Conservation (phyloP, 1,139 yeast genomes). For the Candida pseudocylindracea region DNA sequence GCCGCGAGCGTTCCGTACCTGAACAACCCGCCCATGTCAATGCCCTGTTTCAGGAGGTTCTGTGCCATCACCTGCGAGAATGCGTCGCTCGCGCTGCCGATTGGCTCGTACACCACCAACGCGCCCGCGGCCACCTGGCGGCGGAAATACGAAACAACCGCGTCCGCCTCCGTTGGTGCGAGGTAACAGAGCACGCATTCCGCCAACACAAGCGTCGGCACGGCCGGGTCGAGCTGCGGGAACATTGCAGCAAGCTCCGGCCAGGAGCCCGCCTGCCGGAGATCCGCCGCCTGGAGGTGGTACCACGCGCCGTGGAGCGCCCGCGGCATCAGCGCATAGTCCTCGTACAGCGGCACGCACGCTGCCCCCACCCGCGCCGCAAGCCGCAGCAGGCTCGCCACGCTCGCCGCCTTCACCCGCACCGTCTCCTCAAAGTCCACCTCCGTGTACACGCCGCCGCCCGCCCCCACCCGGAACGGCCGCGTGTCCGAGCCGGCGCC, state of each 20-base stretch:
- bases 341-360: slow-evolving; percentile 4
- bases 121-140: slow-evolving; percentile 7
- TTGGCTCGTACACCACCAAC: slow-evolving; percentile 65
- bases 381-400: slow-evolving; percentile 6
- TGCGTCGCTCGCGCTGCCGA: slow-evolving; percentile 36
- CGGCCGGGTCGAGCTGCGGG: slow-evolving; percentile 1
- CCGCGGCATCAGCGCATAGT: slow-evolving; percentile 8
- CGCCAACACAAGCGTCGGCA: slow-evolving; percentile 55
- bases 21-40: slow-evolving; percentile 35
- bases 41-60: slow-evolving; percentile 48
- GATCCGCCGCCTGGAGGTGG: slow-evolving; percentile 31
- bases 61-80: slow-evolving; percentile 72
- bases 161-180: slow-evolving; percentile 29
- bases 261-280: slow-evolving; percentile 12
- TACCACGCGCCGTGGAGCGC: slow-evolving; percentile 22
- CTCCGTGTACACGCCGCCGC: slow-evolving; percentile 29
- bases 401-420: slow-evolving; percentile 33
- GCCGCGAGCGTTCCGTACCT: slow-evolving; percentile 18
- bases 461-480: slow-evolving; percentile 24
- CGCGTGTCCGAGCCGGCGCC: slow-evolving; percentile 98
- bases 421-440: slow-evolving; percentile 52
- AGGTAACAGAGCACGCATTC: slow-evolving; percentile 85
- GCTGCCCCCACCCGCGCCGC: not conserved
- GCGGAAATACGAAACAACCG: slow-evolving; percentile 21
- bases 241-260: slow-evolving; percentile 1